Base-by-base conservation (phyloP, 1,284 basidiomycete genomes). In the Exsudoporus floridanus region DNA sequence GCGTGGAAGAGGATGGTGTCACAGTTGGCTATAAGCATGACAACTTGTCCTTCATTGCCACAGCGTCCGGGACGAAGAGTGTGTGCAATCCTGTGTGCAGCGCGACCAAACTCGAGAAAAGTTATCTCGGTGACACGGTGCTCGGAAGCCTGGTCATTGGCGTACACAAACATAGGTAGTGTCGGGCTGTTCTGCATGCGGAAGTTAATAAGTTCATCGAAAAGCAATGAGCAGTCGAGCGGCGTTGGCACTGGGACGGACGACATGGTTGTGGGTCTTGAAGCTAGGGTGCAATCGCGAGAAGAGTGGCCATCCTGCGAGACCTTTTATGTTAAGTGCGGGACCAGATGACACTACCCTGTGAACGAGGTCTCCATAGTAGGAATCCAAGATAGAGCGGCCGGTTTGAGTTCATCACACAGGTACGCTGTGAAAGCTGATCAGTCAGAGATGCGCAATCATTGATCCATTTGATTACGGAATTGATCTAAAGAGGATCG, bases 1-100 rank as follows among this genome's bases (percentile, higher is more conserved):
- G 69, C 61, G 5, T 67, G 67, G 39, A 65, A 61, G 4, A 63
- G 54, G 19, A 70, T 50, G 2, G 63, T 65, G 40, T 70, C 70
- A 5, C 54, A 52, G n/a, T 67, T 58, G 4, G 64, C 64, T 19
- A 70, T 59, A 31, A 70, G 51, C 39, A 65, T 67, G 3, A 66
- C 58, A 7, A 70, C 58, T 23, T 62, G 58, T 1, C 56, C 54
- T 13, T 66, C 65, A 4, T 31, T 6, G 0, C 58, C 60, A 5
- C 3, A 16, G 6, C 61, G 54, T 1, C 13, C 14, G 2, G 63
- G 61, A 18, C 61, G 59, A 18, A 65, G 43, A 4, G 19, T 23
- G 13, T 59, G 56, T 1, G 62, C 64, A 1, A 48, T 27, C 10
- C 69, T 56, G 51, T 71, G 69, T 2, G 61, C 58, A 33, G 69